Evolutionary conservation across 495 filamentous ascomycete genomes (phyloP).

Genomic region (Neurospora terricola): DNA sequence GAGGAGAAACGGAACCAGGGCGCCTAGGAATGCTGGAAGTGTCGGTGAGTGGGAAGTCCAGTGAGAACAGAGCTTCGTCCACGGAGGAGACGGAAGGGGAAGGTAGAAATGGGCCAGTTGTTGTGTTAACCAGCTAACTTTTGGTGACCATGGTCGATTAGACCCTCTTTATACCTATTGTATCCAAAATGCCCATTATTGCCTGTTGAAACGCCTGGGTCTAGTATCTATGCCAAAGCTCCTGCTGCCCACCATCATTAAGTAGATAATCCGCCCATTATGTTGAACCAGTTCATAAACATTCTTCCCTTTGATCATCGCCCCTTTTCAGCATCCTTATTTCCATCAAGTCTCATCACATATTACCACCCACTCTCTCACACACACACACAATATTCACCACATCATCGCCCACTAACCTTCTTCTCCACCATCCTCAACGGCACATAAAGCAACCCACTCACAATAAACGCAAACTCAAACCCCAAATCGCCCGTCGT

Average conservation of each 20-base stretch:
- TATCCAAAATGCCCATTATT: not conserved
- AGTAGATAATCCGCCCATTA: not conserved
- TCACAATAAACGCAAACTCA: slow-evolving; percentile 43
- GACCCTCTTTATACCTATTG: not conserved
- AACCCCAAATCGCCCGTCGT: slow-evolving; percentile 50
- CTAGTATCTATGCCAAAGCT: not conserved
- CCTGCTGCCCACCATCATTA: not conserved
- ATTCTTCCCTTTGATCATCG: not conserved
- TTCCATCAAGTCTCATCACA: not conserved
- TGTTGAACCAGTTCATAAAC: not conserved
- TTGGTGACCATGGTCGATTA: not conserved
- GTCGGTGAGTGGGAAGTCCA: no score
- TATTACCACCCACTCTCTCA: not conserved
- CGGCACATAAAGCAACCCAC: slow-evolving; percentile 37
- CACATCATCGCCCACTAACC: slow-evolving; percentile 8
- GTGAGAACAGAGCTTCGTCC: no score
- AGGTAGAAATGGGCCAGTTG: no score
- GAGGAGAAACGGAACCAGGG: no score
- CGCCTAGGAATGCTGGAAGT: no score
- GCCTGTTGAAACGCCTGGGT: not conserved
- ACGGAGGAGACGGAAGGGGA: no score
- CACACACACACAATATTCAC: not conserved
- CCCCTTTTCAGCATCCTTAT: not conserved
- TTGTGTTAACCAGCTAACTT: no score
- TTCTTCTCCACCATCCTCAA: slow-evolving; percentile 31